Evolutionary conservation across 768 basidiomycete species (phyloP).

Genomic region (Pleurotus cornucopiae): DNA sequence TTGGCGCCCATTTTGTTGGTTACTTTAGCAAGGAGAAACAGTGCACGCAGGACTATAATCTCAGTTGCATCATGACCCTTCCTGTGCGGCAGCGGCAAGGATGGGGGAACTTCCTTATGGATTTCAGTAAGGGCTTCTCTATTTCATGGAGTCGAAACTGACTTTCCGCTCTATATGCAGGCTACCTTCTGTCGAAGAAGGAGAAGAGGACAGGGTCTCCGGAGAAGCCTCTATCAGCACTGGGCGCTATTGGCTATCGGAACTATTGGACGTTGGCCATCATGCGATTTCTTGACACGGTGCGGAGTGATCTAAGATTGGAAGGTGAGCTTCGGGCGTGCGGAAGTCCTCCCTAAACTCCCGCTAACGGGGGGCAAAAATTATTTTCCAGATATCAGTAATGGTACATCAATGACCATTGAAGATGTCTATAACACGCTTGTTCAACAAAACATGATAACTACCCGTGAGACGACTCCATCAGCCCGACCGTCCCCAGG

Average conservation of each 20-base stretch:
- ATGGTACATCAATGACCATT: constrained; percentile 83
- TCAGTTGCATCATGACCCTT: constrained; percentile 99
- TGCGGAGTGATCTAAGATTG: constrained; percentile 57
- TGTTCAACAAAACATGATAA: constrained; percentile 71
- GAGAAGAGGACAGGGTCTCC: constrained; percentile 89
- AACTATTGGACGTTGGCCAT: constrained; percentile 91
- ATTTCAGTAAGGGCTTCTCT: constrained; percentile 76
- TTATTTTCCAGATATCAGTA: constrained; percentile 63
- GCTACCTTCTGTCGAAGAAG: constrained; percentile 94
- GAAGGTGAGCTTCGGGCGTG: constrained; percentile 56
- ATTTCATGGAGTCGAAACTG: too few species aligned
- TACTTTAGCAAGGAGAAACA: constrained; percentile 99
- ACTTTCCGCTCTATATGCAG: constrained; percentile 32
- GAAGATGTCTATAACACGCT: constrained; percentile 85
- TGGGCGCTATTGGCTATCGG: constrained; percentile 92
- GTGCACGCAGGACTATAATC: constrained; percentile 92
- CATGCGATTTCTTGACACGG: constrained; percentile 68
- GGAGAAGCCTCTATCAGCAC: constrained; percentile 90
- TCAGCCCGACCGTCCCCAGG: constrained; percentile 66
- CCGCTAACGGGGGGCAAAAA: not conserved
- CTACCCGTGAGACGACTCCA: constrained; percentile 43
- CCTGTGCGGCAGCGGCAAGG: constrained; percentile 93
- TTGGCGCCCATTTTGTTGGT: constrained; percentile 91
- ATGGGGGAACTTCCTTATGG: constrained; percentile 96
- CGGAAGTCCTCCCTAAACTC: not conserved